Evolutionary conservation across 106 monocot species (phyloP).

Genomic region (Allium fistulosum): DNA sequence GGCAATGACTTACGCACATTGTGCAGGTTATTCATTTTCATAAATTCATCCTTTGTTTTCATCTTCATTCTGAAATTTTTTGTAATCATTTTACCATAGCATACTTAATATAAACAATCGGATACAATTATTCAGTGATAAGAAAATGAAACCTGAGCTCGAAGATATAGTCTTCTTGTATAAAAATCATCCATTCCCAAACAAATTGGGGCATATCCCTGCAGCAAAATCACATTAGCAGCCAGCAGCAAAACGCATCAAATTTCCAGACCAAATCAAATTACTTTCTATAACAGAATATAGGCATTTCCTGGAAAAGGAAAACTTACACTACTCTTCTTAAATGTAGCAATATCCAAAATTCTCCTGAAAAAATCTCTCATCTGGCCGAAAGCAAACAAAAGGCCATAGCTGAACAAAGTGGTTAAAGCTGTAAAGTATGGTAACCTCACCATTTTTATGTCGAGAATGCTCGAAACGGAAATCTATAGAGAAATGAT

Average conservation of each 20-base stretch:
- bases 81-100: too few relatives aligned
- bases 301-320: not conserved
- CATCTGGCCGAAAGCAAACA: constrained; percentile 84
- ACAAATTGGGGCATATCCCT: constrained; percentile 91
- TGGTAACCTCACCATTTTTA: constrained; percentile 79
- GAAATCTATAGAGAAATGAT: constrained; percentile 3
- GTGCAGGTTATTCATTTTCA: too few relatives aligned
- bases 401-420: constrained; percentile 84
- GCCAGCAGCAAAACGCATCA: not conserved
- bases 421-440: constrained; percentile 79
- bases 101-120: too few relatives aligned
- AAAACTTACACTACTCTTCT: constrained; percentile 42
- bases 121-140: not conserved
- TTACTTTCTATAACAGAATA: too few relatives aligned
- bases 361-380: constrained; percentile 75
- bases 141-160: constrained; percentile 49
- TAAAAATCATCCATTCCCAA: constrained; percentile 85
- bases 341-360: constrained; percentile 55
- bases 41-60: too few relatives aligned
- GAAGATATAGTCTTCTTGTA: constrained; percentile 69
- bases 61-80: too few relatives aligned
- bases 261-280: not conserved
- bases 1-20: too few relatives aligned
- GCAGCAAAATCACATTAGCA: constrained; percentile 4
- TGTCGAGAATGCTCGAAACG: not conserved